Evolutionary conservation across 2,329 filamentous ascomycete species (phyloP), one percentile per base, ranked within the genome.

Genomic region (Massarina eburnea): DNA sequence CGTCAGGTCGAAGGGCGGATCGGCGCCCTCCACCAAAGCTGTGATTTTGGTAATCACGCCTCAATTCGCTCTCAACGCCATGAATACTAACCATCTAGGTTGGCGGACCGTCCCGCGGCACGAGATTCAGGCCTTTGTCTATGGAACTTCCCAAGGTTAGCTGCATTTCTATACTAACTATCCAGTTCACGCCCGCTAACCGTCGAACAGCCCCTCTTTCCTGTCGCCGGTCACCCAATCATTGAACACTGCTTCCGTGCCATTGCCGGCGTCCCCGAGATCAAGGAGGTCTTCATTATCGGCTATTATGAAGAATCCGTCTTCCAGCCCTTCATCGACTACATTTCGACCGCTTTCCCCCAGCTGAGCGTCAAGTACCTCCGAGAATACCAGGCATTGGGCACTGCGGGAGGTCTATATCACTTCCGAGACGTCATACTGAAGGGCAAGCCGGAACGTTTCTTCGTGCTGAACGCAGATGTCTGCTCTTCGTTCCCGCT

Each of bases 381-480:
- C 43, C 89, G 94, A 68, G 94, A 99, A 79, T 99, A 99, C 77
- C 87, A 95, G 73, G 91, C 94, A 48, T 77, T 99, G 52, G 94
- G 94, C 68, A 97, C 94, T 12, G 94, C 94, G 22, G 94, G 94
- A 60, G 94, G 94, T 51, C 83, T 99, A 36, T 99, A 97, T 81
- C 94, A 97, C 77, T 97, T 99, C 84, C 90, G 94, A 69, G 94
- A 99, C 82, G 90, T 90, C 57, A 97, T 99, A 68, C 84, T 97
- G 71, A 97, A 96, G 79, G 91, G 92, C 67, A 84, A 86, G 55
- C 94, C 94, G 30, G 91, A 96, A 73, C 86, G 90, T 64, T 89
- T 97, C 76, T 96, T 99, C 71, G 94, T 99, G 46, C 81, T 97
- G 68, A 99, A 99, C 72, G 92, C 91, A 61, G 94, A 97, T 71